phyloP scores from a whole-genome alignment of 2,329 filamentous ascomycete genomes.

The Fusarium decemcellulare region DNA sequence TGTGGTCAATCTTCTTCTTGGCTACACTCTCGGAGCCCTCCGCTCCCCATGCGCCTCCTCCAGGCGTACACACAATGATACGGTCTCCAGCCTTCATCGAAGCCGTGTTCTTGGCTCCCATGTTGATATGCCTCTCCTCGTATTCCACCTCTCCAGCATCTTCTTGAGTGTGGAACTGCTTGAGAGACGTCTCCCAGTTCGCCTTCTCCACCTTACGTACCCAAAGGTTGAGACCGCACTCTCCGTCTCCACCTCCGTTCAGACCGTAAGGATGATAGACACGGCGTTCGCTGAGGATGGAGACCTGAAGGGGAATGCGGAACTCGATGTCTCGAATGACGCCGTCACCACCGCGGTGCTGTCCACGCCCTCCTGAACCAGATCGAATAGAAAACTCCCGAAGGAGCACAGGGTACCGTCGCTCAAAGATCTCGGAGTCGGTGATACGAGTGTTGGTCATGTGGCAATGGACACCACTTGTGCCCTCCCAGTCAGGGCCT shows the following conservation, averaged over 20 bases:
- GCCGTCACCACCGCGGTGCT: slow-evolving; percentile 80
- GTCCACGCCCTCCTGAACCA: slow-evolving; percentile 75
- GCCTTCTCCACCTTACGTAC: slow-evolving; percentile 78
- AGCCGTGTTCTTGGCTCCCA: slow-evolving; percentile 86
- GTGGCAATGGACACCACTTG: slow-evolving; percentile 61
- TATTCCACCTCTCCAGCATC: slow-evolving; percentile 58
- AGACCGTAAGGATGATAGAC: slow-evolving; percentile 81
- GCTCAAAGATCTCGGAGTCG: slow-evolving; percentile 61
- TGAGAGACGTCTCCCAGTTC: slow-evolving; percentile 62
- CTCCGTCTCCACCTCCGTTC: slow-evolving; percentile 83
- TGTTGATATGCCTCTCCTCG: slow-evolving; percentile 76
- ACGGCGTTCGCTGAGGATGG: slow-evolving; percentile 82
- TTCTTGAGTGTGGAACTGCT: slow-evolving; percentile 53
- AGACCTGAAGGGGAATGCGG: slow-evolving; percentile 81
- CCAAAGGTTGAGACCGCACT: slow-evolving; percentile 90
- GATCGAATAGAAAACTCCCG: slow-evolving; percentile 77
- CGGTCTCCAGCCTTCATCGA: slow-evolving; percentile 82
- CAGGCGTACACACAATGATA: slow-evolving; percentile 84
- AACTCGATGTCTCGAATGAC: slow-evolving; percentile 86
- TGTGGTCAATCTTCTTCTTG: slow-evolving; percentile 67
- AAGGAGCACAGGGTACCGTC: slow-evolving; percentile 78
- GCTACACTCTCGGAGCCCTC: slow-evolving; percentile 70
- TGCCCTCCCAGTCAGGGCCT: slow-evolving; percentile 66
- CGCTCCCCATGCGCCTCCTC: slow-evolving; percentile 83
- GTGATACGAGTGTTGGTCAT: slow-evolving; percentile 88